Conservation (phyloP, 2,329 filamentous ascomycete species). For the Fusarium sp. region DNA sequence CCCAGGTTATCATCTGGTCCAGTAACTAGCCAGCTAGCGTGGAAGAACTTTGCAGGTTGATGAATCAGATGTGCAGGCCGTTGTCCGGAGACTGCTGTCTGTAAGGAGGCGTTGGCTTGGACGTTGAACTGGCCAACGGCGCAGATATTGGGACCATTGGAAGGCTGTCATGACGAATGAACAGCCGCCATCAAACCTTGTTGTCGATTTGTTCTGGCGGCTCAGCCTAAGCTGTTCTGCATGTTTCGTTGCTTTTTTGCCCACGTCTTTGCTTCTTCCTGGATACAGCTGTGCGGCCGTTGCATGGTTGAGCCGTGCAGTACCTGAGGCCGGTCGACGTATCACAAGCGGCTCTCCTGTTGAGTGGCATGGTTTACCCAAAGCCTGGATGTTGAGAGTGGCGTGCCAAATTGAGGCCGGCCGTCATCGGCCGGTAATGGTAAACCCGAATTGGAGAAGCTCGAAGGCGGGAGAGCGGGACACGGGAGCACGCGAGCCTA, state of each 20-base stretch:
- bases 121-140: background rate
- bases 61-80: background rate
- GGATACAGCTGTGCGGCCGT: conserved; percentile 5
- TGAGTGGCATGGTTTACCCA: conserved; percentile 17
- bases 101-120: background rate
- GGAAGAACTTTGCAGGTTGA: background rate
- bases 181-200: background rate
- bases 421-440: background rate
- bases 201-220: background rate
- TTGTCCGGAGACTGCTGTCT: background rate
- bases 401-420: conserved; percentile 22
- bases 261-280: conserved; percentile 5
- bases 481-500: conserved; percentile 5
- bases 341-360: conserved; percentile 15
- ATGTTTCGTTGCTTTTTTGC: conserved; percentile 9
- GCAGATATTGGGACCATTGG: background rate
- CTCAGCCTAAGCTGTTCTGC: conserved; percentile 8
- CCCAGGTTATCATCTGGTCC: background rate
- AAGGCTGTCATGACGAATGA: background rate
- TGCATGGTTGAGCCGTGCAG: background rate
- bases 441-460: background rate
- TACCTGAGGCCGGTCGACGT: conserved; percentile 14
- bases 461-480: background rate
- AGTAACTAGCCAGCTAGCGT: background rate
- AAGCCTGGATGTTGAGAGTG: conserved; percentile 16